Conservation (phyloP, 202 grass and related monocot species). For the Schoenoplectus triqueter region DNA sequence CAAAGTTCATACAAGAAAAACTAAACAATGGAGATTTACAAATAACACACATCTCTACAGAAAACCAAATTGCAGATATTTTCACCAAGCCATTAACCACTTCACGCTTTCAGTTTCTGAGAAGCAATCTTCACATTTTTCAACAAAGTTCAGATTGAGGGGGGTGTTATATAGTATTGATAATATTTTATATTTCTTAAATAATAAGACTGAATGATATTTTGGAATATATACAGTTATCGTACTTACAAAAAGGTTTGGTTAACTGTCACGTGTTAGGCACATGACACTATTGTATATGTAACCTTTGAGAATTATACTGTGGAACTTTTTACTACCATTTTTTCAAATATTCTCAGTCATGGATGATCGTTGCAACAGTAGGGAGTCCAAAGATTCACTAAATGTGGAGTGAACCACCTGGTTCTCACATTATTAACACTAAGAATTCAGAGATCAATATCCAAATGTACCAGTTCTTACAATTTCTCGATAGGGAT, state of each 20-base stretch:
- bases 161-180: neutral
- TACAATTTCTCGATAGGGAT: neutral
- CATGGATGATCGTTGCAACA: too few species aligned
- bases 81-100: neutral
- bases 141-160: neutral
- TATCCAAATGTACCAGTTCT: neutral
- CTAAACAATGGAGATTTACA: neutral
- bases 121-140: neutral
- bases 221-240: too few species aligned
- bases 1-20: neutral
- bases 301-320: too few species aligned
- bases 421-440: neutral
- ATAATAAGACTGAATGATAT: too few species aligned
- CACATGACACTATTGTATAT: too few species aligned
- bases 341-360: too few species aligned
- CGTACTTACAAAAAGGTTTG: too few species aligned
- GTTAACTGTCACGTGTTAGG: too few species aligned
- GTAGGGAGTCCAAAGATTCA: neutral
- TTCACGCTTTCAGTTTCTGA: neutral
- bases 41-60: neutral
- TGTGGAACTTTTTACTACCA: too few species aligned
- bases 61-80: neutral
- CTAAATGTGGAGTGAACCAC: constrained; percentile 4
- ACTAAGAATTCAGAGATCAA: neutral
- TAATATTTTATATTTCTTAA: neutral